These are phyloP conservation scores for Didymella pinodella DNA, from an alignment of 2,329 filamentous ascomycete species.

Conservation along the genomic window DNA sequence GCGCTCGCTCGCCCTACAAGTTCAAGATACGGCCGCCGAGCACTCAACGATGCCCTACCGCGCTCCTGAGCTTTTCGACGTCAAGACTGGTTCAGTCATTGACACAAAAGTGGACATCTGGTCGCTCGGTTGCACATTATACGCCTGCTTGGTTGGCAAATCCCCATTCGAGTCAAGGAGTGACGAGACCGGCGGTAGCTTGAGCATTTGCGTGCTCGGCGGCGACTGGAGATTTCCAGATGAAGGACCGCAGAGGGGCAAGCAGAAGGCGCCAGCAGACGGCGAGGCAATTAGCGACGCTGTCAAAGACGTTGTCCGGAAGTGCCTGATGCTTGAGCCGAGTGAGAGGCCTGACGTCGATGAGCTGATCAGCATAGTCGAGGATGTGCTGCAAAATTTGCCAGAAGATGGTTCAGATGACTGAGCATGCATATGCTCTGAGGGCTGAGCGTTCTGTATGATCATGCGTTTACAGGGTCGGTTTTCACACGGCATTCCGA, in stretches of 20 bases:
- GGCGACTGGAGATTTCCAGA: constrained; percentile 98
- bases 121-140: constrained; percentile 97
- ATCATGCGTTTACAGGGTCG: background rate
- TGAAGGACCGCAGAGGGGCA: constrained; percentile 69
- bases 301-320: constrained; percentile 86
- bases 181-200: constrained; percentile 92
- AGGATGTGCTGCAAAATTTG: constrained; percentile 72
- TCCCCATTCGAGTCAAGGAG: constrained; percentile 95
- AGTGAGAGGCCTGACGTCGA: constrained; percentile 86
- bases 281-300: constrained; percentile 74
- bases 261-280: constrained; percentile 58
- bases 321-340: constrained; percentile 86
- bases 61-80: constrained; percentile 96
- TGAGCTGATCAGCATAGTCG: constrained; percentile 81
- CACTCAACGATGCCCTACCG: constrained; percentile 99
- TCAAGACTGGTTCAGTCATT: constrained; percentile 88
- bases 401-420: constrained; percentile 64
- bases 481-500: background rate
- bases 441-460: constrained; percentile 1
- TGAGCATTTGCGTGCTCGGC: constrained; percentile 90
- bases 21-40: constrained; percentile 93
- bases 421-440: background rate
- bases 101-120: constrained; percentile 98
- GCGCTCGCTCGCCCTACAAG: constrained; percentile 85
- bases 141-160: constrained; percentile 95